Evolutionary conservation across 139 green algal species (phyloP).

Genomic region (Ostreobium quekettii): DNA sequence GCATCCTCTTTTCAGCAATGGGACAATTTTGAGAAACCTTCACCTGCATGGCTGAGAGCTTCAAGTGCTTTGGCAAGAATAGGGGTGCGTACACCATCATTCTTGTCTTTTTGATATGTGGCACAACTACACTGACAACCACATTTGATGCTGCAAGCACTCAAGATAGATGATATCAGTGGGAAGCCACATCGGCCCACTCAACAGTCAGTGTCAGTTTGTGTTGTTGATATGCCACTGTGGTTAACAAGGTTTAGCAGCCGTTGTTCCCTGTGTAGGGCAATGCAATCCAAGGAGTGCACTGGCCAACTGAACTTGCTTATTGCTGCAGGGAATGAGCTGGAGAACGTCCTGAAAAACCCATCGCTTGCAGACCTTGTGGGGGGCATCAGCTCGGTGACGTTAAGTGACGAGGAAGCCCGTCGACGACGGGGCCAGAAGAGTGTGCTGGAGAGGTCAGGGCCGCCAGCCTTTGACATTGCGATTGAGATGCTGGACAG

Average conservation of each 20-base stretch:
- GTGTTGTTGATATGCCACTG: too few relatives aligned
- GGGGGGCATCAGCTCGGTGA: conserved; percentile 52
- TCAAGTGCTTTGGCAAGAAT: neutral
- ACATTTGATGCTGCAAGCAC: too few relatives aligned
- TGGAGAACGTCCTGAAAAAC: conserved; percentile 99
- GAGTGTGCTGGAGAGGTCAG: conserved; percentile 84
- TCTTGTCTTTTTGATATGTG: neutral
- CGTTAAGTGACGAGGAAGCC: conserved; percentile 80
- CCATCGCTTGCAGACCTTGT: conserved; percentile 65
- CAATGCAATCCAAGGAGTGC: too few relatives aligned
- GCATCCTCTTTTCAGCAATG: too few relatives aligned
- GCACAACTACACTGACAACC: too few relatives aligned
- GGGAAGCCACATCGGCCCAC: too few relatives aligned
- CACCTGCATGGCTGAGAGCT: neutral
- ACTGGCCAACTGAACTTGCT: too few relatives aligned
- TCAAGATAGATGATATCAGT: too few relatives aligned
- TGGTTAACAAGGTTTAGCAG: too few relatives aligned
- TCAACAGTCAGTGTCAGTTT: too few relatives aligned
- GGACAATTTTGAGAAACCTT: neutral
- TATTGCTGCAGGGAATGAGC: conserved; percentile 81
- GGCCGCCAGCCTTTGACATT: conserved; percentile 87
- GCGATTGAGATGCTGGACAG: conserved; percentile 90
- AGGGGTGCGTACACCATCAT: neutral
- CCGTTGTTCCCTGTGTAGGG: too few relatives aligned
- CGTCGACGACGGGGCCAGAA: conserved; percentile 86